Percentiles rank a stretch among this genome's conserved stretches.
phyloP scores from a whole-genome alignment of 1,139 yeast species.

The Protomyces inouyei region DNA sequence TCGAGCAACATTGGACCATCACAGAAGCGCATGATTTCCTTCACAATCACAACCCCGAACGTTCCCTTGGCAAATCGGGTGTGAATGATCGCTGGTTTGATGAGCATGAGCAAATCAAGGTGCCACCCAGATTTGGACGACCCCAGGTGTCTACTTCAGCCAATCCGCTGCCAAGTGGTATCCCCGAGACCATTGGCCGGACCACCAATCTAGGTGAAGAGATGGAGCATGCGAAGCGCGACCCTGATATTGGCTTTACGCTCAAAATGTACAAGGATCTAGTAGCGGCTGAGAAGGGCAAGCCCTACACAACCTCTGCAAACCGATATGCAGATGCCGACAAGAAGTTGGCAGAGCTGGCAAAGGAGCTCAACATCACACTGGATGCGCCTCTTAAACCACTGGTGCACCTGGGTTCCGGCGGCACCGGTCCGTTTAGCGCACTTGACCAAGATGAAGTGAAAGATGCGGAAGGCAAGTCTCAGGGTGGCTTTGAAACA shows the following conservation, averaged over 20 bases:
- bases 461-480: background rate
- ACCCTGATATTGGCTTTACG: constrained; percentile 21
- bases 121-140: constrained; percentile 17
- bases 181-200: constrained; percentile 10
- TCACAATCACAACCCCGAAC: background rate
- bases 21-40: constrained; percentile 16
- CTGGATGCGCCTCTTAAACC: constrained; percentile 3
- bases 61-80: constrained; percentile 2
- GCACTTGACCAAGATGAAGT: constrained; percentile 12
- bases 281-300: constrained; percentile 3
- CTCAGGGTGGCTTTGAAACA: constrained; percentile 3
- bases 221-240: constrained; percentile 25
- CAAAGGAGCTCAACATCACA: background rate
- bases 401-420: constrained; percentile 16
- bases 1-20: constrained; percentile 18
- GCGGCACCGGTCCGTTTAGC: constrained; percentile 19
- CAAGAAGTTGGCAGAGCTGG: constrained; percentile 3
- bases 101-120: constrained; percentile 8
- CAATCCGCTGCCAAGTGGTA: constrained; percentile 24
- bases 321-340: constrained; percentile 4
- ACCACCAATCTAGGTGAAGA: constrained; percentile 17
- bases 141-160: constrained; percentile 24
- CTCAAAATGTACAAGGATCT: constrained; percentile 19
- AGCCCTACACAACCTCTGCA: background rate
- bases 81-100: constrained; percentile 10